Percentiles rank a stretch among this genome's conserved stretches.
phyloP scores from a whole-genome alignment of 257 asterid species.

The Capsicum baccatum region DNA sequence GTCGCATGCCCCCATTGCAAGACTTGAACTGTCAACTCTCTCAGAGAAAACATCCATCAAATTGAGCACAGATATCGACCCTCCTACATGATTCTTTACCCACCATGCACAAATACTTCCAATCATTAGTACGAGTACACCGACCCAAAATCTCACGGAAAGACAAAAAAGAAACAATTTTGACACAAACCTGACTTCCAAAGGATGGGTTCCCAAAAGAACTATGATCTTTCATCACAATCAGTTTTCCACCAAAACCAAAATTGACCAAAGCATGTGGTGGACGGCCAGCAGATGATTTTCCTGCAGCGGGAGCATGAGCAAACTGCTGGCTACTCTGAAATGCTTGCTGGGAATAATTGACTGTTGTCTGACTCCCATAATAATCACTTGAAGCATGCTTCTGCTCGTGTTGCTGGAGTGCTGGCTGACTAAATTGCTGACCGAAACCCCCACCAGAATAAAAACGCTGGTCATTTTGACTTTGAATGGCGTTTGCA shows the following conservation, averaged over 20 bases:
- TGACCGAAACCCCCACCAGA: conserved; percentile 52
- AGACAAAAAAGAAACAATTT: conserved; percentile 30
- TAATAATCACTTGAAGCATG: conserved; percentile 53
- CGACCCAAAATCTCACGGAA: neutral
- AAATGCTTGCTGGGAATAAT: conserved; percentile 59
- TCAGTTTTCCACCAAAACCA: conserved; percentile 97
- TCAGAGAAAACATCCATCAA: conserved; percentile 68
- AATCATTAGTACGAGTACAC: conserved; percentile 36
- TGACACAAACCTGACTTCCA: conserved; percentile 76
- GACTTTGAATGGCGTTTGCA: conserved; percentile 49
- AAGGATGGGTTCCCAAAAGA: conserved; percentile 53
- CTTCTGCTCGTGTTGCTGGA: conserved; percentile 56
- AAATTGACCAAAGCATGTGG: conserved; percentile 90
- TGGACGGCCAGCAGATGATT: conserved; percentile 93
- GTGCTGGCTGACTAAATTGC: conserved; percentile 52
- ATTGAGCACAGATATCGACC: conserved; percentile 73
- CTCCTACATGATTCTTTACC: conserved; percentile 69
- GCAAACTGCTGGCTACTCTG: conserved; percentile 59
- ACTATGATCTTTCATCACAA: conserved; percentile 66
- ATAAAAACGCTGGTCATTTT: conserved; percentile 45
- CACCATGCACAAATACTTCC: conserved; percentile 36
- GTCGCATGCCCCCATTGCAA: conserved; percentile 51
- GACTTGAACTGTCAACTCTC: conserved; percentile 47
- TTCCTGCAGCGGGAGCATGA: conserved; percentile 59
- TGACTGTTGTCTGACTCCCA: conserved; percentile 51